Conservation (phyloP, 2,329 filamentous ascomycete genomes). For the Raffaelea albimanens region DNA sequence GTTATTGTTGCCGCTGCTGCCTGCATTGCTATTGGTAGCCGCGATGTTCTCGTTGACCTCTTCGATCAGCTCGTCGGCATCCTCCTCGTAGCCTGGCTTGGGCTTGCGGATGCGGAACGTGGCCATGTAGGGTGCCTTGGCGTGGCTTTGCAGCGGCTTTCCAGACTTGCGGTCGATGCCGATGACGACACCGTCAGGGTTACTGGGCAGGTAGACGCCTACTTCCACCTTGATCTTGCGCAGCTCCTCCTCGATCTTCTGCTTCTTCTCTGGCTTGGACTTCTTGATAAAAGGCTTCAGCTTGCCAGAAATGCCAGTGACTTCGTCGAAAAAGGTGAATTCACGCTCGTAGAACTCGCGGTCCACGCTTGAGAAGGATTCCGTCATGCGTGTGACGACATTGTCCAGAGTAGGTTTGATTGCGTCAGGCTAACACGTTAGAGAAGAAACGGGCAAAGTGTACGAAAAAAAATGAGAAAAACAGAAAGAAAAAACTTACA, state of each 20-base stretch:
- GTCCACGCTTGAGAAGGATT: conserved; percentile 71
- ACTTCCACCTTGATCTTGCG: conserved; percentile 96
- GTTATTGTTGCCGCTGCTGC: conserved; percentile 24
- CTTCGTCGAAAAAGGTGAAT: conserved; percentile 96
- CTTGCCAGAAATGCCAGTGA: conserved; percentile 91
- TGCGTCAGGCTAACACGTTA: conserved; percentile 52
- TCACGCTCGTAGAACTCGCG: conserved; percentile 85
- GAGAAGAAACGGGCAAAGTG: neutral
- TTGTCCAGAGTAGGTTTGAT: conserved; percentile 90
- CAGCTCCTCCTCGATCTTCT: conserved; percentile 97
- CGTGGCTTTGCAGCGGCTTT: conserved; percentile 94
- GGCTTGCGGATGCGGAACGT: conserved; percentile 94
- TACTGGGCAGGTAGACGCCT: conserved; percentile 92
- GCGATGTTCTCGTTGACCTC: conserved; percentile 28
- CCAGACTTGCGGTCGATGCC: conserved; percentile 97
- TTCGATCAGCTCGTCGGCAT: conserved; percentile 41
- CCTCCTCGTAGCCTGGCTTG: conserved; percentile 44
- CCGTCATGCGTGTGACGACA: conserved; percentile 76
- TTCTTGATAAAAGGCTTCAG: conserved; percentile 87
- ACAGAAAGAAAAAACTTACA: no score
- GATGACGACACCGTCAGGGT: conserved; percentile 93
- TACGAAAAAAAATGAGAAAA: conserved; percentile 36
- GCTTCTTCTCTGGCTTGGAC: conserved; percentile 93
- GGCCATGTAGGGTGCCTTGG: conserved; percentile 97
- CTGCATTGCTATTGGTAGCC: conserved; percentile 6